Evolutionary conservation across 495 filamentous ascomycete genomes (phyloP).

Genomic region (Melanomma pulvis-pyrius): DNA sequence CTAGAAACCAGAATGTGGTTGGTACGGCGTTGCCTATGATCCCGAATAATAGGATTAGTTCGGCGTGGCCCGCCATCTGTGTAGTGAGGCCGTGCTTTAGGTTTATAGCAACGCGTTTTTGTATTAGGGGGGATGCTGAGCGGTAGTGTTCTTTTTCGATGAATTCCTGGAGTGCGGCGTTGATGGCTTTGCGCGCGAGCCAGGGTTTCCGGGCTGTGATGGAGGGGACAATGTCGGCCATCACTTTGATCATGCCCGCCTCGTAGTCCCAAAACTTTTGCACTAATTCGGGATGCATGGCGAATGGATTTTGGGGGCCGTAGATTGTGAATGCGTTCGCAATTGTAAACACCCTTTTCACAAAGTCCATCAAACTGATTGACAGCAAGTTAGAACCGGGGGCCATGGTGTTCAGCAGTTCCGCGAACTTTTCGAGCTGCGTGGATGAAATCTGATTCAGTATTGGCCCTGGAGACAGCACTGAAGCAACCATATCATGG

Average conservation of each 20-base stretch:
- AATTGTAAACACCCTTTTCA: constrained; percentile 22
- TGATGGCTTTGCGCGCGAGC: constrained; percentile 28
- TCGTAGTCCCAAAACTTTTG: constrained; percentile 41
- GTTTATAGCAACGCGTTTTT: constrained; percentile 34
- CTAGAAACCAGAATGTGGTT: constrained; percentile 35
- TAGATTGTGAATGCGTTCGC: constrained; percentile 36
- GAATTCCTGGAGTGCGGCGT: constrained; percentile 39
- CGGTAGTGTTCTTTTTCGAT: constrained; percentile 31
- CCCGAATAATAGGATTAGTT: constrained; percentile 32
- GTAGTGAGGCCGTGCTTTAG: constrained; percentile 27
- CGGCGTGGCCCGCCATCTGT: constrained; percentile 18
- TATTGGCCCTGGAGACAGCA: constrained; percentile 18
- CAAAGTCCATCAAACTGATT: constrained; percentile 21
- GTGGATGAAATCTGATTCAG: constrained; percentile 6
- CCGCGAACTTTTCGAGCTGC: constrained; percentile 16
- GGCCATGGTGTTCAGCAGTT: constrained; percentile 8
- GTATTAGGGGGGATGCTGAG: constrained; percentile 32
- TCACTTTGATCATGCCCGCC: constrained; percentile 27
- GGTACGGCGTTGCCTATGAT: constrained; percentile 32
- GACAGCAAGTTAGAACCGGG: constrained; percentile 32
- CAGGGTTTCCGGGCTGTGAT: constrained; percentile 39
- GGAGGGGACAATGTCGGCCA: constrained; percentile 32
- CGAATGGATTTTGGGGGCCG: constrained; percentile 40
- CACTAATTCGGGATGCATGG: constrained; percentile 34
- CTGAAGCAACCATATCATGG: constrained; percentile 35